Evolutionary conservation across 2,329 filamentous ascomycete genomes (phyloP).

Genomic region (Zymoseptoria crescenta): DNA sequence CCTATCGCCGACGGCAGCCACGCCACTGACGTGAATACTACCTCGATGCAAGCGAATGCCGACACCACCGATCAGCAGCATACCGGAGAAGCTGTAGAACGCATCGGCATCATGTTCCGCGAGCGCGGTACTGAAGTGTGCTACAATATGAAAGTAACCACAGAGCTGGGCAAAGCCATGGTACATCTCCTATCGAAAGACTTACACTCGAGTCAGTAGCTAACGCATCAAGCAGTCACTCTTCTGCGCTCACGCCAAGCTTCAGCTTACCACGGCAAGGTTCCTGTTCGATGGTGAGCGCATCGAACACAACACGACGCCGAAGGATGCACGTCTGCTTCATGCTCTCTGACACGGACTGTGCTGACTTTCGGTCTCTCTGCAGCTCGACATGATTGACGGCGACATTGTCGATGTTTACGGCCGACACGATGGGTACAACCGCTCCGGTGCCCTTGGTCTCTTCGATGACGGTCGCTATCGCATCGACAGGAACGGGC

Average conservation of each 20-base stretch:
- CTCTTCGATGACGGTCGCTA: too few relatives aligned
- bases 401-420: constrained; percentile 19
- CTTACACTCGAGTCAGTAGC: background rate
- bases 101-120: constrained; percentile 14
- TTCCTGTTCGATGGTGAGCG: constrained; percentile 22
- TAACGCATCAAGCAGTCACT: background rate
- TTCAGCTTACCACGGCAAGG: constrained; percentile 6
- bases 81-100: too few relatives aligned
- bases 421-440: background rate
- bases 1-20: too few relatives aligned
- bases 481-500: too few relatives aligned
- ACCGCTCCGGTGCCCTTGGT: too few relatives aligned
- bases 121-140: constrained; percentile 12
- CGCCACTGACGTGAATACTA: too few relatives aligned
- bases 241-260: constrained; percentile 3
- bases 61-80: too few relatives aligned
- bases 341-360: too few relatives aligned
- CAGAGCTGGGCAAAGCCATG: constrained; percentile 21
- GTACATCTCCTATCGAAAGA: background rate
- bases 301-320: constrained; percentile 12
- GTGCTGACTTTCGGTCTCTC: background rate
- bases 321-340: constrained; percentile 13
- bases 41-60: too few relatives aligned
- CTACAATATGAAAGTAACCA: constrained; percentile 21
- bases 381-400: constrained; percentile 19